Evolutionary conservation across 371 early-diverging fungal genomes (phyloP).

Genomic region (Blastocladiella emersonii): DNA sequence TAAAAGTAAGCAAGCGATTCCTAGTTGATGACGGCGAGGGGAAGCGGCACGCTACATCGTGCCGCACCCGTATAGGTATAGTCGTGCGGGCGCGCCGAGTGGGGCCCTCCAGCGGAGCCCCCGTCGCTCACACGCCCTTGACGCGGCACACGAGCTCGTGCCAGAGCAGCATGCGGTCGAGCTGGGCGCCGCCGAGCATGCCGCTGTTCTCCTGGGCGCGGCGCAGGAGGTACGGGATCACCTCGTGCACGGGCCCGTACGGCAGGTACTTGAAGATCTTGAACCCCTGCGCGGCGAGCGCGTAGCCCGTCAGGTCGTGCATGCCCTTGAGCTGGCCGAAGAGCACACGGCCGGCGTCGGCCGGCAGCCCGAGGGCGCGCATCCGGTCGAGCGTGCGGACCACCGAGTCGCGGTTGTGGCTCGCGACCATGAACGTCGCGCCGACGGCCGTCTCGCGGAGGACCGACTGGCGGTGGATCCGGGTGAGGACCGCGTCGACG

Average conservation of each 20-base stretch:
- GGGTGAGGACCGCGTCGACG: constrained; percentile 48
- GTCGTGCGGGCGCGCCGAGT: too few relatives aligned
- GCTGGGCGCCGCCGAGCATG: constrained; percentile 27
- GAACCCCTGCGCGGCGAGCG: constrained; percentile 60
- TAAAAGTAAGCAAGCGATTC: too few relatives aligned
- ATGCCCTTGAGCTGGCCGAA: constrained; percentile 91
- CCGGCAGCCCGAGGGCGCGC: constrained; percentile 39
- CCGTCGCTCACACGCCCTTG: too few relatives aligned
- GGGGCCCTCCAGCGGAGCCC: too few relatives aligned
- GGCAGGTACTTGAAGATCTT: constrained; percentile 83
- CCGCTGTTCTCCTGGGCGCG: constrained; percentile 91
- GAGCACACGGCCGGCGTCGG: constrained; percentile 50
- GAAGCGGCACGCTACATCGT: too few relatives aligned
- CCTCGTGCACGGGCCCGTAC: constrained; percentile 77
- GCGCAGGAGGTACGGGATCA: constrained; percentile 85
- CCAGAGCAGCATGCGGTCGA: neutral
- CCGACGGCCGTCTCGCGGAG: too few relatives aligned
- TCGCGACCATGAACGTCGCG: constrained; percentile 69
- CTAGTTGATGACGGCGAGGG: too few relatives aligned
- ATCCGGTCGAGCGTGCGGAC: constrained; percentile 47
- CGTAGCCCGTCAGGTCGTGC: constrained; percentile 65
- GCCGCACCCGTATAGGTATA: too few relatives aligned
- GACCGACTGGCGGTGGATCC: constrained; percentile 27
- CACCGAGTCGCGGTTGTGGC: constrained; percentile 79
- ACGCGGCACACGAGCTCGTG: neutral